phyloP scores from a whole-genome alignment of 352 stramenopile genomes.

The Globisporangium canariense region DNA sequence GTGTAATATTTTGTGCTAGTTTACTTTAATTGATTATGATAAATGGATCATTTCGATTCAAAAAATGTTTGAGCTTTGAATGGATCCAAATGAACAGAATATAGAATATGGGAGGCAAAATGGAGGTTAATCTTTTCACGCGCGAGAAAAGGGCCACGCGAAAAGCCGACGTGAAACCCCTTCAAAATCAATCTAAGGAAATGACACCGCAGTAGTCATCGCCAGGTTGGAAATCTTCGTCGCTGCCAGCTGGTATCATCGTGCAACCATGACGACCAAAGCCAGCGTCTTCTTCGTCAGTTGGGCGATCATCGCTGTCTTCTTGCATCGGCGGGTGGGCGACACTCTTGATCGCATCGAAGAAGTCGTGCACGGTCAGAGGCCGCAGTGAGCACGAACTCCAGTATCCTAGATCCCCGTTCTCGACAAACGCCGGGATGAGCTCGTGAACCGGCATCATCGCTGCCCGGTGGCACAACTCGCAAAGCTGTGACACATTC shows the following conservation, averaged over 20 bases:
- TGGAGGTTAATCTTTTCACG: neutral
- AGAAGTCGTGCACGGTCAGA: conserved; percentile 3
- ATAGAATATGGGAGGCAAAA: too few species aligned
- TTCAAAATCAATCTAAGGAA: conserved; percentile 8
- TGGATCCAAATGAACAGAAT: too few species aligned
- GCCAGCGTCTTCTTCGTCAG: neutral
- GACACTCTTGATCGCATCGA: neutral
- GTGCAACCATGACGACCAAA: neutral
- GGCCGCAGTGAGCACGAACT: neutral
- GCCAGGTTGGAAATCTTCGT: neutral
- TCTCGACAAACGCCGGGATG: neutral
- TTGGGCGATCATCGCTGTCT: neutral
- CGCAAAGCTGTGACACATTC: neutral
- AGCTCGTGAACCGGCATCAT: neutral
- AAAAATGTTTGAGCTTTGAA: too few species aligned
- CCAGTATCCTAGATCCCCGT: neutral
- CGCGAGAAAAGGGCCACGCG: neutral
- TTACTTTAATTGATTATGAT: too few species aligned
- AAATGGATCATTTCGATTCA: too few species aligned
- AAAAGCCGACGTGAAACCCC: conserved; percentile 7
- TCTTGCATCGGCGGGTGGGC: neutral
- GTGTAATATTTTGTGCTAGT: too few species aligned
- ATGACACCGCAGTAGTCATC: conserved; percentile 8
- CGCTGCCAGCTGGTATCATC: neutral
- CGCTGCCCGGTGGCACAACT: neutral